Conservation (phyloP, 768 basidiomycete genomes). For the Udeniomyces megalosporus region DNA sequence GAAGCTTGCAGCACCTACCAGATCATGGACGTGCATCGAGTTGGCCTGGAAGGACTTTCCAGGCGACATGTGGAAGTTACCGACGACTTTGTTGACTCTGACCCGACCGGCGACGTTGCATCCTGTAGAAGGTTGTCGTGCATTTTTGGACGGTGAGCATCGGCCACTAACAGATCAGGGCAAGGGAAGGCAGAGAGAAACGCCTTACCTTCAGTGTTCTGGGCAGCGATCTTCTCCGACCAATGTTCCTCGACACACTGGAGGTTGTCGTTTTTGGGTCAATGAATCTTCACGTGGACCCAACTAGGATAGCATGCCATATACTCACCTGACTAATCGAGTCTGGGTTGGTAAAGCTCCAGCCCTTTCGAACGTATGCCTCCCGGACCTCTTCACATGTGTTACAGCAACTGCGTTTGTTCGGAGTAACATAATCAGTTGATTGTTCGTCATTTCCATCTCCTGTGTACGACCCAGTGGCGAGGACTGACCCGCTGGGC, state of each 20-base stretch:
- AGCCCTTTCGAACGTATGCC: conserved; percentile 77
- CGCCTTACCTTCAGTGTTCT: conserved; percentile 52
- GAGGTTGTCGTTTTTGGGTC: neutral
- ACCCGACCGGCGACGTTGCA: conserved; percentile 85
- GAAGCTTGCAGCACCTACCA: too few species aligned
- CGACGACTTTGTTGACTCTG: conserved; percentile 90
- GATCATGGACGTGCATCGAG: conserved; percentile 59
- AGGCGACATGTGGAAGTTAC: conserved; percentile 55
- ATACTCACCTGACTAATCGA: conserved; percentile 69
- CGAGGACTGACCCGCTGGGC: conserved; percentile 6
- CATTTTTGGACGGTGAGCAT: too few species aligned
- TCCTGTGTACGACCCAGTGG: conserved; percentile 30
- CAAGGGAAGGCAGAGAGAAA: too few species aligned
- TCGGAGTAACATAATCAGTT: neutral
- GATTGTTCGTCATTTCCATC: neutral
- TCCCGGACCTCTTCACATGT: conserved; percentile 86
- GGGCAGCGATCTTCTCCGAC: conserved; percentile 82
- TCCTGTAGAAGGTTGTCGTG: conserved; percentile 24
- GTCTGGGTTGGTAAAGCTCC: conserved; percentile 86
- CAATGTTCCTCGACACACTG: conserved; percentile 89
- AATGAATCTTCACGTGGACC: too few species aligned
- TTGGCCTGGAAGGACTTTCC: conserved; percentile 88
- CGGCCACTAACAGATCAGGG: too few species aligned
- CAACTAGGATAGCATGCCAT: neutral
- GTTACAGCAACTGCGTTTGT: conserved; percentile 66